phyloP scores from a whole-genome alignment of 2,329 filamentous ascomycete genomes.

The Blumeria graminis region DNA sequence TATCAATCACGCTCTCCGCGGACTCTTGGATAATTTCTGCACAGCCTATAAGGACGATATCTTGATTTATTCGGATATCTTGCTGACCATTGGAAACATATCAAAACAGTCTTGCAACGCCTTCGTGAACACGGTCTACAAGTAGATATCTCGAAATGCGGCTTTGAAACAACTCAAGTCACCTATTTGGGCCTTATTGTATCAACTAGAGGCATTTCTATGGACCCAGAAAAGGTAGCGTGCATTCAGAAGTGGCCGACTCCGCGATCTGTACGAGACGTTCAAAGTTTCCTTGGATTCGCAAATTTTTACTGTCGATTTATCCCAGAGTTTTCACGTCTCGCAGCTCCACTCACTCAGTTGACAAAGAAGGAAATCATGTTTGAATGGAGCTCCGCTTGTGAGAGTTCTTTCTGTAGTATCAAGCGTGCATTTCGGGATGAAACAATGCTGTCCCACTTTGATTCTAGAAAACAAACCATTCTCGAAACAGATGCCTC shows the following conservation, averaged over 20 bases:
- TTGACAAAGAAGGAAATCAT: neutral
- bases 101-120: conserved; percentile 1
- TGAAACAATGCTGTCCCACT: neutral
- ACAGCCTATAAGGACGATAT: neutral
- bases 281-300: neutral
- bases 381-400: neutral
- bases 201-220: neutral
- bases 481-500: neutral
- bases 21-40: neutral
- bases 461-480: neutral
- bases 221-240: neutral
- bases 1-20: neutral
- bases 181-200: conserved; percentile 2
- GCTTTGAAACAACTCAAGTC: conserved; percentile 1
- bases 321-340: neutral
- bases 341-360: neutral
- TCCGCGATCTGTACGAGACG: neutral
- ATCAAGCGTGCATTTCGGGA: neutral
- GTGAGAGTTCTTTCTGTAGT: neutral
- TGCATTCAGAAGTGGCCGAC: neutral
- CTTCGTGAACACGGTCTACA: conserved; percentile 1
- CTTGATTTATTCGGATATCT: conserved; percentile 1
- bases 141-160: neutral
- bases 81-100: neutral
- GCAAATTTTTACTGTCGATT: neutral